A percentile compares a stretch with the other conserved stretches of the same genome.
Evolutionary conservation across 2,329 filamentous ascomycete genomes (phyloP).

Genomic region (Balansia obtecta): DNA sequence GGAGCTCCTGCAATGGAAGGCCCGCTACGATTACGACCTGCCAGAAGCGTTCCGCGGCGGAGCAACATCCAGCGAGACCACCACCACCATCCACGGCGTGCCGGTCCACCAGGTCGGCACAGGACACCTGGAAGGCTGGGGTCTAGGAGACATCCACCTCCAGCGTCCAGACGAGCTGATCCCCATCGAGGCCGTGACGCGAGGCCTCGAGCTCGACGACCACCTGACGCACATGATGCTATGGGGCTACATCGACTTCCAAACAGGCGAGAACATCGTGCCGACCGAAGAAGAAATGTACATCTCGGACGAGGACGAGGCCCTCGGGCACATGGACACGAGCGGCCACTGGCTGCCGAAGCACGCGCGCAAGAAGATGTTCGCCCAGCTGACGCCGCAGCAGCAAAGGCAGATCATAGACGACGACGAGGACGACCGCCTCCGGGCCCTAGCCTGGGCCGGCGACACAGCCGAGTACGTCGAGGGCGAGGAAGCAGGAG

Average conservation of each 20-base stretch:
- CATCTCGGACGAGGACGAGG: conserved; percentile 33
- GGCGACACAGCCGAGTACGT: conserved; percentile 12
- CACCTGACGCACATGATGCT: conserved; percentile 44
- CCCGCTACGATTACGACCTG: conserved; percentile 43
- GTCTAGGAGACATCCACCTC: conserved; percentile 31
- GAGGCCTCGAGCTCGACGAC: conserved; percentile 39
- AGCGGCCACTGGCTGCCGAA: conserved; percentile 29
- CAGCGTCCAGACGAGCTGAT: conserved; percentile 46
- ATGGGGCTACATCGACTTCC: conserved; percentile 48
- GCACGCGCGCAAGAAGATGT: conserved; percentile 33
- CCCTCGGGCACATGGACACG: conserved; percentile 20
- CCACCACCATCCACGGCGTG: conserved; percentile 35
- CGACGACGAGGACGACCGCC: conserved; percentile 22
- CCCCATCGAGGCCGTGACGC: conserved; percentile 38
- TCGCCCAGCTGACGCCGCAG: conserved; percentile 22
- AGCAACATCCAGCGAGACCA: conserved; percentile 11
- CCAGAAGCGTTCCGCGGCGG: conserved; percentile 16
- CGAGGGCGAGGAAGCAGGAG: not conserved
- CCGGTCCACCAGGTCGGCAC: conserved; percentile 38
- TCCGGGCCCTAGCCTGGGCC: conserved; percentile 23
- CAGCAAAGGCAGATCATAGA: conserved; percentile 26
- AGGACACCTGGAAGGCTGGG: conserved; percentile 45
- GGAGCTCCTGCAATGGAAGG: conserved; percentile 43
- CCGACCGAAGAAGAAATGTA: conserved; percentile 38
- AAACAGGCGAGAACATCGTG: conserved; percentile 36